Base-by-base conservation (phyloP, 2,329 filamentous ascomycete genomes). In the Xylaria sp. region DNA sequence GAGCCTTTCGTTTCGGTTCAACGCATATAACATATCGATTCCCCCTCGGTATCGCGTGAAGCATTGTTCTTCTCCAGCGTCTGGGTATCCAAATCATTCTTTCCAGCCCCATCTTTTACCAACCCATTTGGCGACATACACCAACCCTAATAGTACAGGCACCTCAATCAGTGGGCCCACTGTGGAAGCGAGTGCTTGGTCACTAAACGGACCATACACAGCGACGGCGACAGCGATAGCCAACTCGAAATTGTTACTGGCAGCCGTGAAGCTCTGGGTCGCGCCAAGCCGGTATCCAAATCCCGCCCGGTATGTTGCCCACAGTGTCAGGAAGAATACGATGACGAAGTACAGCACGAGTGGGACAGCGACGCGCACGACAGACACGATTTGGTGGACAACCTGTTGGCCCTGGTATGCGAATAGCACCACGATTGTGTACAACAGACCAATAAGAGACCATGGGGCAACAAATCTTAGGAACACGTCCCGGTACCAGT, bases 171-270 rank as follows among this genome's bases (percentile, higher is more conserved):
- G 80, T 2, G 94, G 94, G 0, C 93, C 93, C 0, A 97, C 93
- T 0, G 93, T 97, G 8, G 92, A 85, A 0, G 94, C 93, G 53
- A 97, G 82, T 0, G 93, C 93, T 80, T 97, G 90, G 59, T 94
- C 89, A 74, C 92, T 95, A 48, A 91, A 82, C 0, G 91, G 86
- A 0, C 93, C 94, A 80, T 92, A 97, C 0, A 91, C 91, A 0
- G 93, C 91, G 2, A 97, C 90, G 0, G 92, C 92, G 0, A 97
- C 93, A 0, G 93, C 93, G 80, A 97, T 97, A 0, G 94, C 93
- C 27, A 97, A 82, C 82, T 97, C 94, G 75, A 97, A 97, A 78
- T 97, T 97, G 77, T 97, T 97, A 78, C 93, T 97, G 0, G 93
- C 92, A 0, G 93, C 94, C 0, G 93, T 97, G 75, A 97, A 96